Percentiles rank a stretch among this genome's conserved stretches.
Conservation (phyloP, 2,329 filamentous ascomycete genomes). For the Fusarium stilboides region DNA sequence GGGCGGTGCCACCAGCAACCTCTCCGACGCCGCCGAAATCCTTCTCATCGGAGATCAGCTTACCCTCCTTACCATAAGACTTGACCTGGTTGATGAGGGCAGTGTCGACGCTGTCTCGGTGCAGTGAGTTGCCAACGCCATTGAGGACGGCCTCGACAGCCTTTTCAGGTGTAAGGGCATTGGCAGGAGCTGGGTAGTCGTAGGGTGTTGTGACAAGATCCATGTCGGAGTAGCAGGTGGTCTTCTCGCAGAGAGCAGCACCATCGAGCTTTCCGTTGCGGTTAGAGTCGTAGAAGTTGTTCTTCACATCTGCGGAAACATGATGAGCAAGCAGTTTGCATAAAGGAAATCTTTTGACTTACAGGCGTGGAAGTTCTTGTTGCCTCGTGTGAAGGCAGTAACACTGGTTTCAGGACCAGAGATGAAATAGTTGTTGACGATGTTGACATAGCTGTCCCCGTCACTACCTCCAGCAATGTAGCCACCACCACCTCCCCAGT, state of each 20-base stretch:
- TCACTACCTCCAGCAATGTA: slow-evolving; percentile 68
- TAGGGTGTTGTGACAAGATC: slow-evolving; percentile 58
- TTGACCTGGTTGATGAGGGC: slow-evolving; percentile 60
- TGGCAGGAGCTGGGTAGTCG: slow-evolving; percentile 59
- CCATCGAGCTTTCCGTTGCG: slow-evolving; percentile 66
- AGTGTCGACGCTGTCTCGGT: slow-evolving; percentile 62
- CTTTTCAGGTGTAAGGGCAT: slow-evolving; percentile 56
- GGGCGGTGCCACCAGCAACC: slow-evolving; percentile 56
- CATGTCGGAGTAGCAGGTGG: slow-evolving; percentile 64
- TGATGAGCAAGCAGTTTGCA: not conserved
- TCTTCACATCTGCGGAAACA: slow-evolving; percentile 57
- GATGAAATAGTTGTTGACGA: slow-evolving; percentile 72
- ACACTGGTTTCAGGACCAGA: slow-evolving; percentile 65
- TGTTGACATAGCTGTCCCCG: slow-evolving; percentile 64
- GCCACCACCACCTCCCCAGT: slow-evolving; percentile 68
- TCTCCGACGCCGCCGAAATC: slow-evolving; percentile 59
- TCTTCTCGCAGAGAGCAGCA: slow-evolving; percentile 58
- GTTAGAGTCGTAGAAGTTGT: slow-evolving; percentile 68
- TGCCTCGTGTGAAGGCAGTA: slow-evolving; percentile 69
- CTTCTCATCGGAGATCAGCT: slow-evolving; percentile 63
- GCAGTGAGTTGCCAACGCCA: slow-evolving; percentile 60
- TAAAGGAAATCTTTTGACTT: slow-evolving; percentile 5
- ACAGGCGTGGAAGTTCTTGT: slow-evolving; percentile 67
- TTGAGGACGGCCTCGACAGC: slow-evolving; percentile 59
- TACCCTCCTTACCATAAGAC: slow-evolving; percentile 62